Percentiles rank a stretch among this genome's conserved stretches.
phyloP scores from a whole-genome alignment of 345 rosid genomes.

The Bruguiera gymnorhiza region DNA sequence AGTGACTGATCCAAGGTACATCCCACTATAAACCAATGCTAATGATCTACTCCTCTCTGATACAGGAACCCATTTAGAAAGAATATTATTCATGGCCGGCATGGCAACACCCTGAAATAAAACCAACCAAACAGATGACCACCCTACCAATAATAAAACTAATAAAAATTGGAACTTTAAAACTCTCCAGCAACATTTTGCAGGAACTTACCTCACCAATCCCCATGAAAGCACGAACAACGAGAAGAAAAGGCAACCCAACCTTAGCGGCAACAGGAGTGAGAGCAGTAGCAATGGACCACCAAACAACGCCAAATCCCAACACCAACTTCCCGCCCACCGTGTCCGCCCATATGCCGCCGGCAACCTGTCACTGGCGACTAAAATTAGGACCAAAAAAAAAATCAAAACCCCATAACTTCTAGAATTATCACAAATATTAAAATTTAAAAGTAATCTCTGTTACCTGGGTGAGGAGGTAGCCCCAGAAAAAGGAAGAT shows the following conservation, averaged over 20 bases:
- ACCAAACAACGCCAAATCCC: constrained; percentile 92
- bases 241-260: constrained; percentile 81
- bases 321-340: constrained; percentile 84
- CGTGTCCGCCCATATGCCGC: constrained; percentile 95
- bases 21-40: constrained; percentile 89
- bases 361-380: constrained; percentile 61
- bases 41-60: constrained; percentile 91
- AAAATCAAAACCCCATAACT: background rate
- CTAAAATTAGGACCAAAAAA: constrained; percentile 1
- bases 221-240: constrained; percentile 92
- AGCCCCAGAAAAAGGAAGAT: constrained; percentile 98
- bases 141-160: background rate
- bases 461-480: constrained; percentile 83
- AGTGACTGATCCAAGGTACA: constrained; percentile 93
- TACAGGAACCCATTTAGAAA: constrained; percentile 92
- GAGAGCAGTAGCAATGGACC: constrained; percentile 82
- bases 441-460: background rate
- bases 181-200: background rate
- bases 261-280: constrained; percentile 88
- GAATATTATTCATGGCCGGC: constrained; percentile 98
- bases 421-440: background rate
- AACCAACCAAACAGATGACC: constrained; percentile 6
- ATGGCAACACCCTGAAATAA: constrained; percentile 86
- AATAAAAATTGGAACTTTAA: background rate
- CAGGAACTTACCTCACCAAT: constrained; percentile 69